Evolutionary conservation across 768 basidiomycete genomes (phyloP).

Genomic region (Psilocybe cyanescens): DNA sequence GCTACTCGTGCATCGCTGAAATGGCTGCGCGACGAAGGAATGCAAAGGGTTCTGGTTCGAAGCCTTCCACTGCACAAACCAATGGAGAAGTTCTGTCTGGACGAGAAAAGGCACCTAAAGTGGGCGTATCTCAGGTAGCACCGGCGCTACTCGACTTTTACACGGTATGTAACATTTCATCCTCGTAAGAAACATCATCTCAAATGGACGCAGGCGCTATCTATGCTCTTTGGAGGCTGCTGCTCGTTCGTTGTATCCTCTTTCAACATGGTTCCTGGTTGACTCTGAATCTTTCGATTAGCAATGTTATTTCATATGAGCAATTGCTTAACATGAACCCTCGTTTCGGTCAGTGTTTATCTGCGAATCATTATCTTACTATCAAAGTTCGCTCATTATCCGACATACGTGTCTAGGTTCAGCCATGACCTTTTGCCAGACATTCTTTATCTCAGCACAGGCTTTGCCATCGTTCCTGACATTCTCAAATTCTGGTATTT

Average conservation of each 20-base stretch:
- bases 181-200: neutral
- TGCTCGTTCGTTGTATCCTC: constrained; percentile 60
- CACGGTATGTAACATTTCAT: constrained; percentile 24
- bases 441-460: constrained; percentile 74
- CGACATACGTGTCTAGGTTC: constrained; percentile 51
- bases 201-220: constrained; percentile 41
- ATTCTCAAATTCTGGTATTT: constrained; percentile 32
- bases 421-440: constrained; percentile 84
- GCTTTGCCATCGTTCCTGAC: constrained; percentile 66
- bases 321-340: constrained; percentile 72
- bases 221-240: constrained; percentile 80
- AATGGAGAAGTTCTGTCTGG: constrained; percentile 6
- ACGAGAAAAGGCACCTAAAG: neutral
- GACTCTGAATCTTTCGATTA: constrained; percentile 25
- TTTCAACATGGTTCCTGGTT: neutral
- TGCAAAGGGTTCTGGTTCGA: constrained; percentile 5
- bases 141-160: constrained; percentile 44
- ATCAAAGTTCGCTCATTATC: neutral
- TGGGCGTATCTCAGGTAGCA: constrained; percentile 17
- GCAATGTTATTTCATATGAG: constrained; percentile 82
- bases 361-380: neutral
- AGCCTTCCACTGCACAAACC: neutral
- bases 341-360: constrained; percentile 56
- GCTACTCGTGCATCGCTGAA: neutral
- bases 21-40: constrained; percentile 27